Conservation (phyloP, 2,329 filamentous ascomycete species). For the Endothia cerciana region DNA sequence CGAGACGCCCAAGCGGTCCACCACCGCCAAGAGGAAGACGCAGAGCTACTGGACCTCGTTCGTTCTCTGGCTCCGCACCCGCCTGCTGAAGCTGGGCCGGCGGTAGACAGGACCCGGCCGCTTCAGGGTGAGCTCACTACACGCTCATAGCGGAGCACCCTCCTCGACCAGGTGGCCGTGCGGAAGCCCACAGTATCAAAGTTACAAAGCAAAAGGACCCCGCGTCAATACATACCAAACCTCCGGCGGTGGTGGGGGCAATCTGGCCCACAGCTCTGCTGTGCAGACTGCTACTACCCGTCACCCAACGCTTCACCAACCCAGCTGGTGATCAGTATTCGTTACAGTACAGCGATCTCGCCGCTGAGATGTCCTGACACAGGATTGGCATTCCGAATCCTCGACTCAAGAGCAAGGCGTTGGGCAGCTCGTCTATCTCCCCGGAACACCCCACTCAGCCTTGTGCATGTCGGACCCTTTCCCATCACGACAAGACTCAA, state of each 20-base stretch:
- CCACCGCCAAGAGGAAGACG: constrained; percentile 61
- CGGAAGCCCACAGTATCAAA: not conserved
- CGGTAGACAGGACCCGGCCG: constrained; percentile 21
- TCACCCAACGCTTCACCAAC: not conserved
- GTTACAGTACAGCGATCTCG: not conserved
- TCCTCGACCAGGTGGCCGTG: not conserved
- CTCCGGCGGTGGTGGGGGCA: too few species aligned
- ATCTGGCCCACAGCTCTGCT: too few species aligned
- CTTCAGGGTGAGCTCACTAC: not conserved
- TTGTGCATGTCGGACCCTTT: not conserved
- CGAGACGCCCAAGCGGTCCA: constrained; percentile 46
- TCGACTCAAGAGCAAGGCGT: not conserved
- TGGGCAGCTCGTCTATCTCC: not conserved
- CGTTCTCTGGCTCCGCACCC: constrained; percentile 67
- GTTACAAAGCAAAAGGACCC: too few species aligned
- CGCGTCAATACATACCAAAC: too few species aligned
- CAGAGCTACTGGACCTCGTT: constrained; percentile 66
- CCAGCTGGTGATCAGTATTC: not conserved
- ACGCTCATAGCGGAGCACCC: not conserved
- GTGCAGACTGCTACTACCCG: too few species aligned
- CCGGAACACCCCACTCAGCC: not conserved
- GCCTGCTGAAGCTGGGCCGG: constrained; percentile 48
- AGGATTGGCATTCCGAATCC: not conserved
- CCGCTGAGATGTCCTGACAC: not conserved
- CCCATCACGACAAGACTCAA: not conserved